Conservation (phyloP, 805 yeast species). For the Metschnikowia similis region DNA sequence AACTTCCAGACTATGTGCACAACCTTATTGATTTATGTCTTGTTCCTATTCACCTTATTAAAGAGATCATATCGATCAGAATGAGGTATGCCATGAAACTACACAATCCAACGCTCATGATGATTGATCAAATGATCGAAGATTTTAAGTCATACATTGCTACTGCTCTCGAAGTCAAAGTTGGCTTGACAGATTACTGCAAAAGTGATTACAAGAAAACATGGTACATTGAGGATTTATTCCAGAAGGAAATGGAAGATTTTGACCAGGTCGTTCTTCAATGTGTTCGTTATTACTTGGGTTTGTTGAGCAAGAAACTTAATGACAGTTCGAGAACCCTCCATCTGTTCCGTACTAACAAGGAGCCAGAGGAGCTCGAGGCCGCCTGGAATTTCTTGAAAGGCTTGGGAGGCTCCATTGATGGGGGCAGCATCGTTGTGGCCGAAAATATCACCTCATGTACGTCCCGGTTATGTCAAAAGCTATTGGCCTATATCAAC, state of each 20-base stretch:
- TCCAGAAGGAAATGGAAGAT: slow-evolving; percentile 48
- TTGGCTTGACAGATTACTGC: slow-evolving; percentile 57
- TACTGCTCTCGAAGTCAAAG: slow-evolving; percentile 70
- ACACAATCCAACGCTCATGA: slow-evolving; percentile 86
- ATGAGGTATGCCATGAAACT: slow-evolving; percentile 73
- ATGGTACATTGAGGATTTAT: slow-evolving; percentile 67
- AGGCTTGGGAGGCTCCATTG: slow-evolving; percentile 71
- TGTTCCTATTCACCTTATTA: slow-evolving; percentile 76
- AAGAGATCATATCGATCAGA: slow-evolving; percentile 72
- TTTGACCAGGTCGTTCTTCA: slow-evolving; percentile 66
- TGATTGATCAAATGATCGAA: slow-evolving; percentile 89
- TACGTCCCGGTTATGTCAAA: slow-evolving; percentile 60
- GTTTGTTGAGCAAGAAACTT: slow-evolving; percentile 68
- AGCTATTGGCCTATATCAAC: slow-evolving; percentile 66
- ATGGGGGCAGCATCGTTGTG: slow-evolving; percentile 75
- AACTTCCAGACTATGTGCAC: slow-evolving; percentile 69
- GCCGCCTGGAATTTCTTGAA: slow-evolving; percentile 75
- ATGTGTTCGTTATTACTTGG: slow-evolving; percentile 69
- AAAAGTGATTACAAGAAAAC: slow-evolving; percentile 50
- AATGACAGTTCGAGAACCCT: slow-evolving; percentile 66
- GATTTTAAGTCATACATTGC: slow-evolving; percentile 76
- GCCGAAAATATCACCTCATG: slow-evolving; percentile 71
- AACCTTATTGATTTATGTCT: slow-evolving; percentile 59
- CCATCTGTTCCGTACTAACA: slow-evolving; percentile 71
- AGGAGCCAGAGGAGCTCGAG: slow-evolving; percentile 87